Base-by-base conservation (phyloP, 768 basidiomycete species). In the Brasilioporus rufonigricans region DNA sequence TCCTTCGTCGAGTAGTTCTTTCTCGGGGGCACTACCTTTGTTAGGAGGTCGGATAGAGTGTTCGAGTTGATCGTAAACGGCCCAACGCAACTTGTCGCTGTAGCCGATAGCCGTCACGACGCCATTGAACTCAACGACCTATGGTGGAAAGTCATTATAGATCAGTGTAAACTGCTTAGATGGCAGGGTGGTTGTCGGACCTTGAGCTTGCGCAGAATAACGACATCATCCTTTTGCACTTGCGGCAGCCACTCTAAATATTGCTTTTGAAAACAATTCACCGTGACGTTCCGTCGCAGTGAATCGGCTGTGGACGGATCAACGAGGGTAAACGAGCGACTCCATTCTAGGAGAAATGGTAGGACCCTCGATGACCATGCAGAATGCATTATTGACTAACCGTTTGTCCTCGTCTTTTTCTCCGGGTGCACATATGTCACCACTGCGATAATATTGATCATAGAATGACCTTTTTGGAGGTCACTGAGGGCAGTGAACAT, bases 201-300 rank as follows among this genome's bases (percentile, higher is more conserved):
- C 76, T 79, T 83, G 31, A 85, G 68, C 44, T 71, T 67, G 39
- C 72, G 74, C 24, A 85, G 62, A 48, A 86, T 73, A 9, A 86
- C 58, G 21, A 86, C 62, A 53, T 85, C 79, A 1, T 80, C 80
- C n/a, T 57, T 50, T 5, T 68, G 68, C 16, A 78, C 73, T 33
- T 71, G 65, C 1, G 86, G 86, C 4, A 88, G 66, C 78, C 78
- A 83, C 50, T 78, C 72, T 23, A 61, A 36, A 56, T 80, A 60
- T 44, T 69, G 71, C 58, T 74, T 75, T 7, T 78, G 75, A 61
- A 89, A 89, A 50, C 78, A 81, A 44, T 76, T 84, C 24, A 79
- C 66, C 56, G 48, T 71, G 44, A 77, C 57, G n/a, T 66, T 67
- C 6, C 43, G 54, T 27, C 40, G 50, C 6, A 63, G 46, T 10